Conservation (phyloP, 306 rosid species). For the Vachellia pachyceras region DNA sequence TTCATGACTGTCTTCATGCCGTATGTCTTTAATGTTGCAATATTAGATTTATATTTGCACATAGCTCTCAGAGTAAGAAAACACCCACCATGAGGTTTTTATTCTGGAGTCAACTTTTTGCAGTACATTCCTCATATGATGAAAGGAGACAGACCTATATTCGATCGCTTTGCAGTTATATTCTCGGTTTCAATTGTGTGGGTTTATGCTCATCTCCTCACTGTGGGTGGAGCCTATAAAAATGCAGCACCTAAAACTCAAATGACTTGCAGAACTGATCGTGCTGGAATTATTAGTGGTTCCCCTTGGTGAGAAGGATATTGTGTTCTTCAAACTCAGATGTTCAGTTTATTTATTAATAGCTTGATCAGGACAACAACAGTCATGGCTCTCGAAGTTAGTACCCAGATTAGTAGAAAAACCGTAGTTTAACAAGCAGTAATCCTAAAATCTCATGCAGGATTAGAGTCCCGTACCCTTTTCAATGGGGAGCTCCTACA, state of each 20-base stretch:
- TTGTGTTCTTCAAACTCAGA: conserved; percentile 2
- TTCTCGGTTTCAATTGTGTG: conserved; percentile 84
- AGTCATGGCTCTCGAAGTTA: conserved; percentile 19
- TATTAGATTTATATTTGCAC: not conserved
- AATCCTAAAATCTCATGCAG: conserved; percentile 43
- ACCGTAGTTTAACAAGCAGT: conserved; percentile 9
- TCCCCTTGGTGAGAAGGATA: conserved; percentile 74
- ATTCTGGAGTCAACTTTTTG: conserved; percentile 24
- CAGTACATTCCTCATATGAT: conserved; percentile 88
- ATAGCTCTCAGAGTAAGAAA: not conserved
- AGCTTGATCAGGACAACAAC: not conserved
- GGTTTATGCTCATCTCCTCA: conserved; percentile 85
- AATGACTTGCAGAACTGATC: conserved; percentile 87
- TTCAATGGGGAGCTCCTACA: conserved; percentile 99
- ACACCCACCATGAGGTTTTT: not conserved
- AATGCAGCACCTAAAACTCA: conserved; percentile 59
- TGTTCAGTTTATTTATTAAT: not conserved
- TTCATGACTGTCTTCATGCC: conserved; percentile 16
- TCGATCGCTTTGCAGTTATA: conserved; percentile 83
- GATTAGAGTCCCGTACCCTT: conserved; percentile 95
- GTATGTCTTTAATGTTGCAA: conserved; percentile 5
- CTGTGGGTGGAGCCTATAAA: conserved; percentile 92
- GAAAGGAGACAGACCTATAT: conserved; percentile 56
- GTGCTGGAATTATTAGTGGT: conserved; percentile 82
- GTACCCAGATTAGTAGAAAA: conserved; percentile 13